These are phyloP conservation scores for Huiozyma naganishii DNA, from an alignment of 805 yeast species.

Conservation along the genomic window DNA sequence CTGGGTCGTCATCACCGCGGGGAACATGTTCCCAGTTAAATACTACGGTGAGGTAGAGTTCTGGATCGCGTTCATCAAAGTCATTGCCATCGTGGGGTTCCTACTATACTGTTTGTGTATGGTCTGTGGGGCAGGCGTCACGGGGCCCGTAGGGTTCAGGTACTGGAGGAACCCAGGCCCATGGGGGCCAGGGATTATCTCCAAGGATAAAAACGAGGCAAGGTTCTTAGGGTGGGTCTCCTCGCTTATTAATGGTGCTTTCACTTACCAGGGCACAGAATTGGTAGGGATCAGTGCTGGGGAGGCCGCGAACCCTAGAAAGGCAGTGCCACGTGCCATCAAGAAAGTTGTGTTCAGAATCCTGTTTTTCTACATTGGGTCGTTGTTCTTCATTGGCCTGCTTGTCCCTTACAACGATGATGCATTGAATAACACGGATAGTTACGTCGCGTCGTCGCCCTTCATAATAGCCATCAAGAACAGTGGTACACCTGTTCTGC, in stretches of 20 bases:
- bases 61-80: constrained; percentile 60
- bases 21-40: constrained; percentile 57
- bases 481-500: constrained; percentile 55
- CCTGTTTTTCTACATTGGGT: constrained; percentile 50
- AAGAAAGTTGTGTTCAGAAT: constrained; percentile 60
- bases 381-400: constrained; percentile 59
- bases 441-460: constrained; percentile 51
- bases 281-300: constrained; percentile 67
- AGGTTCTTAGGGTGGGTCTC: constrained; percentile 61
- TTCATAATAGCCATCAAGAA: constrained; percentile 61
- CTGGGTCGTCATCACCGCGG: constrained; percentile 41
- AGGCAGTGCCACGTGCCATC: constrained; percentile 61
- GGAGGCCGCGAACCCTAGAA: constrained; percentile 60
- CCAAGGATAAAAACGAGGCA: constrained; percentile 38
- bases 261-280: constrained; percentile 74
- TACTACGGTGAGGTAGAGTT: constrained; percentile 68
- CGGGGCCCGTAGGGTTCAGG: constrained; percentile 68
- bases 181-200: constrained; percentile 56
- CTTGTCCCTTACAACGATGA: constrained; percentile 62
- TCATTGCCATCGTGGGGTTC: constrained; percentile 62
- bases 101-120: constrained; percentile 53
- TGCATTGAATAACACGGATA: constrained; percentile 28
- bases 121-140: constrained; percentile 64
- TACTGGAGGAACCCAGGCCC: constrained; percentile 77
- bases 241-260: constrained; percentile 63